Conservation (phyloP, 768 basidiomycete genomes). For the Pleurotus tuber-regium region DNA sequence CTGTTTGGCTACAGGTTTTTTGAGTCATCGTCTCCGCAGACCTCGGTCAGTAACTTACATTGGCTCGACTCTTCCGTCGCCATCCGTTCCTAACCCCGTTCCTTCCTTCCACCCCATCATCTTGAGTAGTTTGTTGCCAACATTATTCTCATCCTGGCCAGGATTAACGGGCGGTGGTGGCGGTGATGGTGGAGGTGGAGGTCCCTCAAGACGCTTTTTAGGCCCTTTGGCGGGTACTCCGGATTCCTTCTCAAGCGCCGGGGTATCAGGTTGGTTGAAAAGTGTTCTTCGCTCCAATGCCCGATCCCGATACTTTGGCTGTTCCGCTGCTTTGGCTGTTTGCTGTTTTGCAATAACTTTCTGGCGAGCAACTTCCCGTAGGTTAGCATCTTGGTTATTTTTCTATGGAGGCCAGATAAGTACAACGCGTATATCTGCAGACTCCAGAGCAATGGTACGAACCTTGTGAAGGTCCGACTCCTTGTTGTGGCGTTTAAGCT, state of each 20-base stretch:
- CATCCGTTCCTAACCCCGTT: slow-evolving; percentile 76
- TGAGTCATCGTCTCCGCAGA: slow-evolving; percentile 9
- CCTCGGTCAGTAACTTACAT: slow-evolving; percentile 49
- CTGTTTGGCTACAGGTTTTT: slow-evolving; percentile 57
- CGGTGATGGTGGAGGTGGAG: slow-evolving; percentile 60
- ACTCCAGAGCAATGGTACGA: slow-evolving; percentile 45
- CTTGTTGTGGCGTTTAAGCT: slow-evolving; percentile 85
- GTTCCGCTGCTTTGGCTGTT: slow-evolving; percentile 30
- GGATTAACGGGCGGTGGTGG: slow-evolving; percentile 66
- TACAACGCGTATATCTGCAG: too few relatives aligned
- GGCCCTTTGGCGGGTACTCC: slow-evolving; percentile 22
- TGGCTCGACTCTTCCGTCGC: slow-evolving; percentile 86
- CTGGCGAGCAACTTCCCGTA: slow-evolving; percentile 72
- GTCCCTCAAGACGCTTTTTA: slow-evolving; percentile 51
- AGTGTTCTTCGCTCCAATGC: slow-evolving; percentile 88
- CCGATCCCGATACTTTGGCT: slow-evolving; percentile 91
- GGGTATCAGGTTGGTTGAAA: slow-evolving; percentile 90
- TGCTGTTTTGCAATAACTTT: slow-evolving; percentile 51
- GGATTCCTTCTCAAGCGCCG: slow-evolving; percentile 50
- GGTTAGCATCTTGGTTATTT: slow-evolving; percentile 73
- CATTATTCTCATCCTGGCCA: slow-evolving; percentile 78
- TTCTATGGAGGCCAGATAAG: slow-evolving; percentile 53
- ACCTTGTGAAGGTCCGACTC: slow-evolving; percentile 97
- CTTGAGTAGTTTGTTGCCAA: slow-evolving; percentile 90
- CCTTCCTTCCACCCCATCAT: slow-evolving; percentile 99